Percentiles rank a stretch among this genome's conserved stretches.
These are phyloP conservation scores for Saturnispora silvae DNA, from an alignment of 805 yeast species.

Conservation along the genomic window DNA sequence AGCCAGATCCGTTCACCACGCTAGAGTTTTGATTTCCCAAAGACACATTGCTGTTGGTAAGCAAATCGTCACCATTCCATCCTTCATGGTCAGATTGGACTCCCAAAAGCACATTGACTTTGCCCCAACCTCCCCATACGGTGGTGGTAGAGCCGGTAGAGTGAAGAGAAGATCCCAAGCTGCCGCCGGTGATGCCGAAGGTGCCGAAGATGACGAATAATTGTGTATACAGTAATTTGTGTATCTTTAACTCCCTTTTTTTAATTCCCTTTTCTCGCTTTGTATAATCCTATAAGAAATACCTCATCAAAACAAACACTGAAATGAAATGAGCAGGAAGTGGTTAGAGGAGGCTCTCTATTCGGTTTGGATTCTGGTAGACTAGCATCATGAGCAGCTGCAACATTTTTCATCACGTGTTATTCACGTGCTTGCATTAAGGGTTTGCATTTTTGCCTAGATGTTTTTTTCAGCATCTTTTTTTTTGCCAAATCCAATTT, in stretches of 20 bases:
- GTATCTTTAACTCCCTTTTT: slow-evolving; percentile 2
- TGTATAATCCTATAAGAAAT: not conserved
- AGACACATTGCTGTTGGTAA: slow-evolving; percentile 99
- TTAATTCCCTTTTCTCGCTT: slow-evolving; percentile 8
- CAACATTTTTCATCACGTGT: not conserved
- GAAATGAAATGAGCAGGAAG: not conserved
- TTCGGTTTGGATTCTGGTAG: no score
- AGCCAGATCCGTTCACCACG: slow-evolving; percentile 99
- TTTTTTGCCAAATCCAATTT: not conserved
- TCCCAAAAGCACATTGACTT: slow-evolving; percentile 99
- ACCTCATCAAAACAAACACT: not conserved
- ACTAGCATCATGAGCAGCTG: no score
- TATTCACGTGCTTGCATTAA: not conserved
- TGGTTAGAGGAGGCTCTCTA: no score
- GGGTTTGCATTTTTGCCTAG: not conserved
- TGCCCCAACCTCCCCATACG: slow-evolving; percentile 98
- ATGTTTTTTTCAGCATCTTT: not conserved
- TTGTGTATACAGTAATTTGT: slow-evolving; percentile 18
- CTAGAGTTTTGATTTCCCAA: slow-evolving; percentile 96
- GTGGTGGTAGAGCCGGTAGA: slow-evolving; percentile 99
- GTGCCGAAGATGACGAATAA: slow-evolving; percentile 56
- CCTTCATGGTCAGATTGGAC: slow-evolving; percentile 99
- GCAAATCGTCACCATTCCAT: slow-evolving; percentile 97
- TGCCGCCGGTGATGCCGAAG: slow-evolving; percentile 53
- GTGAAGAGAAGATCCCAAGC: slow-evolving; percentile 89